phyloP scores from a whole-genome alignment of 176 grass and related monocot genomes.

The Carex kokanica region DNA sequence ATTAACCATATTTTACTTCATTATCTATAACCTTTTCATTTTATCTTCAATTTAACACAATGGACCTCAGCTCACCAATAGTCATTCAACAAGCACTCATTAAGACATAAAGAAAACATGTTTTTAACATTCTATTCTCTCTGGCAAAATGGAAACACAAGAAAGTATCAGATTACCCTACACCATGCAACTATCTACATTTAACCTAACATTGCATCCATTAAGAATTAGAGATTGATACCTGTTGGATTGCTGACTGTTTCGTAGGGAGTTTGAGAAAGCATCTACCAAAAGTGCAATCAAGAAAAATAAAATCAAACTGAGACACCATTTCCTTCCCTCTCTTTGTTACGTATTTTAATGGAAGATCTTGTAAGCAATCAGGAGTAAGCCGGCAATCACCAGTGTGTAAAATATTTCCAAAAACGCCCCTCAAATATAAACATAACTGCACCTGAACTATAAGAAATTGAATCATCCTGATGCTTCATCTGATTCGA shows the following conservation, averaged over 20 bases:
- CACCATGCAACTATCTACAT: background rate
- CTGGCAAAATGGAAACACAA: background rate
- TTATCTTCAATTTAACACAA: background rate
- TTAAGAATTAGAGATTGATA: conserved; percentile 20
- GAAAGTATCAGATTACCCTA: background rate
- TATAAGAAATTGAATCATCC: conserved; percentile 2
- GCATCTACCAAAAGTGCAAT: conserved; percentile 80
- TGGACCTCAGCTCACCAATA: background rate
- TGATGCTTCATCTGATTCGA: background rate
- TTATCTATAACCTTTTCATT: background rate
- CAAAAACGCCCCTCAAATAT: conserved; percentile 85
- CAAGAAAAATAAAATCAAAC: conserved; percentile 71
- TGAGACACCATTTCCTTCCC: conserved; percentile 46
- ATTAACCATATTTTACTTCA: background rate
- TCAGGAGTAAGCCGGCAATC: conserved; percentile 67
- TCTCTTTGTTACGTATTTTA: conserved; percentile 77
- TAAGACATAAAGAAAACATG: background rate
- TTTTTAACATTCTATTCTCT: background rate
- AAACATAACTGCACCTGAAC: conserved; percentile 77
- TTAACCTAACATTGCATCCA: background rate
- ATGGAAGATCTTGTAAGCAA: conserved; percentile 66
- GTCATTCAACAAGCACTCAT: background rate
- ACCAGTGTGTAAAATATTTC: conserved; percentile 77
- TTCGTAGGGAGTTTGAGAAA: conserved; percentile 75
- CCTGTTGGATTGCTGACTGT: conserved; percentile 78